Conservation (phyloP, 345 rosid genomes). For the Camelina sativa region DNA sequence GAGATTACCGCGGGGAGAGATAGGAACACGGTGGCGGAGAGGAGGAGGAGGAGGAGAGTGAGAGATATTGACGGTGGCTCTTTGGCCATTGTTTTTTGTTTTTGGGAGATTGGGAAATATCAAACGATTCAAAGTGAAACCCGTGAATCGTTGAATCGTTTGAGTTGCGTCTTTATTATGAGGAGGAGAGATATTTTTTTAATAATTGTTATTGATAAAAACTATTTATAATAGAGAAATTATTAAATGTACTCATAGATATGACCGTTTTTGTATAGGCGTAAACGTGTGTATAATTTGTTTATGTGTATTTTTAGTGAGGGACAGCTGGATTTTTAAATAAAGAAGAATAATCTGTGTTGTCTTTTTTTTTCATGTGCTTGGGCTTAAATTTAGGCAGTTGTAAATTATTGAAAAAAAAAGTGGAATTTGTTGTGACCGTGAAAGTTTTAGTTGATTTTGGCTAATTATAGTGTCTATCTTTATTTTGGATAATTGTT, state of each 20-base stretch:
- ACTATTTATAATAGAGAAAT: conserved; percentile 24
- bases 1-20: conserved; percentile 45
- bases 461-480: conserved; percentile 7
- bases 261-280: conserved; percentile 30
- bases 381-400: conserved; percentile 35
- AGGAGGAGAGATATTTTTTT: conserved; percentile 9
- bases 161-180: conserved; percentile 29
- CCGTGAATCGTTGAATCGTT: conserved; percentile 50
- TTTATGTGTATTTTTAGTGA: conserved; percentile 29
- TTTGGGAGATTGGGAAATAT: not conserved
- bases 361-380: conserved; percentile 12
- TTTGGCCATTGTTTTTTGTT: conserved; percentile 40
- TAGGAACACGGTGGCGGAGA: conserved; percentile 42
- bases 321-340: conserved; percentile 29
- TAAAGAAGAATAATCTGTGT: not conserved
- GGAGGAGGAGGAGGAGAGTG: conserved; percentile 44
- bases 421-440: conserved; percentile 33
- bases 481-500: not conserved
- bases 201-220: not conserved
- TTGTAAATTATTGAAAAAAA: conserved; percentile 32
- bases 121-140: conserved; percentile 39
- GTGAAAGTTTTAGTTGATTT: conserved; percentile 20
- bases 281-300: conserved; percentile 32
- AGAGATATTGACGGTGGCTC: conserved; percentile 29
- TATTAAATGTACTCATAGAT: conserved; percentile 1